Conservation (phyloP, 768 basidiomycete genomes). For the Suillus variegatus region DNA sequence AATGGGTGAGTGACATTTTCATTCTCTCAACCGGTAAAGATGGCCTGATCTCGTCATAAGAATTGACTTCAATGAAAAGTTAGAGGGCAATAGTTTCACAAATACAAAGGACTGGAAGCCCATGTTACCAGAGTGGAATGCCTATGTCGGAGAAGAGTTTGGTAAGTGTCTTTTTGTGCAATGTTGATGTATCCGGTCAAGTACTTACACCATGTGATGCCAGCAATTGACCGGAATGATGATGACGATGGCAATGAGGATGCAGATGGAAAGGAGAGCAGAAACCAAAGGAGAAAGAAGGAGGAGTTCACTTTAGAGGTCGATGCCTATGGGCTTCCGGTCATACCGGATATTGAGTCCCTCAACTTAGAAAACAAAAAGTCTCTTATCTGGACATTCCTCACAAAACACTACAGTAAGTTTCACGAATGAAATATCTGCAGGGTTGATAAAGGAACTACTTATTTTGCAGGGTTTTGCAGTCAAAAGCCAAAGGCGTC, state of each 20-base stretch:
- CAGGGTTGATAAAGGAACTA: background rate
- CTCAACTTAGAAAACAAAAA: too few relatives aligned
- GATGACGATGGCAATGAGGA: background rate
- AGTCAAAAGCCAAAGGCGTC: background rate
- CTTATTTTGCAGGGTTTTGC: background rate
- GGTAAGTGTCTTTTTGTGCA: background rate
- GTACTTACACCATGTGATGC: background rate
- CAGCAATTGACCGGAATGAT: background rate
- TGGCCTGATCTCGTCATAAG: background rate
- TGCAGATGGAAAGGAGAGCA: background rate
- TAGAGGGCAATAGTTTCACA: background rate
- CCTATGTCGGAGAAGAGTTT: background rate
- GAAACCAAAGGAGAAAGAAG: background rate
- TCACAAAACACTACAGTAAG: conserved; percentile 1
- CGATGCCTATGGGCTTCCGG: background rate
- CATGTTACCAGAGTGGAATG: background rate
- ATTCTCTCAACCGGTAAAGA: background rate
- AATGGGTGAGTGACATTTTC: background rate
- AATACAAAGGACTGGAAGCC: too few relatives aligned
- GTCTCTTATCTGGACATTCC: background rate
- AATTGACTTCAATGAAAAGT: background rate
- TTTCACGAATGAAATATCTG: background rate
- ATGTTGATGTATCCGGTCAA: background rate
- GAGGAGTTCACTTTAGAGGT: background rate
- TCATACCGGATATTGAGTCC: background rate